Conservation (phyloP, 1,139 yeast species). For the Diutina pseudorugosa region DNA sequence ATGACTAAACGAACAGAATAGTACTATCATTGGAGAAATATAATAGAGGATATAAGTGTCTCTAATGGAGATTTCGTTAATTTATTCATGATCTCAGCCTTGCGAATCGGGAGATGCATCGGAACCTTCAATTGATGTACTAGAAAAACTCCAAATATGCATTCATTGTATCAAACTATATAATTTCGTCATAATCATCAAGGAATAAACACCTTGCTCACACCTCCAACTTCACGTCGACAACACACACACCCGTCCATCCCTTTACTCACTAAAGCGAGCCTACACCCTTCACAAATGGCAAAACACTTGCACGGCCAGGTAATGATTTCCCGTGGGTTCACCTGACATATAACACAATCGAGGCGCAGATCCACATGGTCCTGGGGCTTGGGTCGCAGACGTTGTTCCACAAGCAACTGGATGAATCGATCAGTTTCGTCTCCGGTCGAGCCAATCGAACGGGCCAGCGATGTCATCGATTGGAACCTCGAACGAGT, state of each 20-base stretch:
- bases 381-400: not conserved
- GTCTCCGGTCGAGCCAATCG: not conserved
- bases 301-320: slow-evolving; percentile 95
- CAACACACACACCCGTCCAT: slow-evolving; percentile 82
- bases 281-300: slow-evolving; percentile 73
- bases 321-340: slow-evolving; percentile 62
- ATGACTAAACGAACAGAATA: no score
- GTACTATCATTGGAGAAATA: no score
- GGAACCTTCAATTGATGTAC: no score
- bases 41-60: no score
- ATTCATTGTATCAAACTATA: not conserved
- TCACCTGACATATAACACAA: slow-evolving; percentile 76
- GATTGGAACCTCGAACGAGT: not conserved
- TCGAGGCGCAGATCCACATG: slow-evolving; percentile 17
- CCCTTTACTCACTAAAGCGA: slow-evolving; percentile 62
- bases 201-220: slow-evolving; percentile 40
- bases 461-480: not conserved
- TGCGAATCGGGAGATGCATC: no score
- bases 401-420: not conserved
- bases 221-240: slow-evolving; percentile 54
- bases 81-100: no score
- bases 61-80: no score
- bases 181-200: slow-evolving; percentile 9
- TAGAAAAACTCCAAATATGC: not conserved
- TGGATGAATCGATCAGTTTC: not conserved